A percentile compares a stretch with the other conserved stretches of the same genome.
Conservation (phyloP, 345 rosid genomes). For the Trapa incisa region DNA sequence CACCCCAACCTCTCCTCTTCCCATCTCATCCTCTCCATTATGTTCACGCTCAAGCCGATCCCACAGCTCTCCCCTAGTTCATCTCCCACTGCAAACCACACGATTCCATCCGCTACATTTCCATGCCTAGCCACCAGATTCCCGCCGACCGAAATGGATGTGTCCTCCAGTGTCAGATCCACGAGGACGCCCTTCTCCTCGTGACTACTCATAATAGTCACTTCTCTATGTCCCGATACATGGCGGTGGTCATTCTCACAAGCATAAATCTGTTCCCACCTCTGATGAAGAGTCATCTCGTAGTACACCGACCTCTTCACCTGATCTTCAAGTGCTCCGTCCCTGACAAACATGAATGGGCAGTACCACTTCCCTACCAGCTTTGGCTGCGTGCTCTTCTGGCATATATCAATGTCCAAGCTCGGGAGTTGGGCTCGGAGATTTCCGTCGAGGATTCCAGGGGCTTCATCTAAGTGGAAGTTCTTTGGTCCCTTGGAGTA, state of each 20-base stretch:
- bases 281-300: constrained; percentile 40
- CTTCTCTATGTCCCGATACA: neutral
- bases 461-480: constrained; percentile 32
- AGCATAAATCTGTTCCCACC: constrained; percentile 42
- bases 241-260: constrained; percentile 12
- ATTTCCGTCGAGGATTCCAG: constrained; percentile 24
- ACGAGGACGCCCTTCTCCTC: constrained; percentile 13
- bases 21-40: constrained; percentile 40
- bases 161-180: too few relatives aligned
- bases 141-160: constrained; percentile 16
- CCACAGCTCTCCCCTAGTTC: constrained; percentile 11
- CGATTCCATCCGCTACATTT: constrained; percentile 17
- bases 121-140: constrained; percentile 4
- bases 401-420: constrained; percentile 14
- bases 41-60: constrained; percentile 29
- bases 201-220: neutral
- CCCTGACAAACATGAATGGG: constrained; percentile 52
- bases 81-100: constrained; percentile 20
- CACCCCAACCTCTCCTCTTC: constrained; percentile 45
- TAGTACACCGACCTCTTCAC: constrained; percentile 34
- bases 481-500: constrained; percentile 15
- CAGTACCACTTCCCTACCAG: constrained; percentile 57
- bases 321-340: constrained; percentile 26
- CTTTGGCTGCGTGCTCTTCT: constrained; percentile 7
- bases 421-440: constrained; percentile 32